phyloP scores from a whole-genome alignment of 176 grass and related monocot genomes.

The Phyllostachys edulis region DNA sequence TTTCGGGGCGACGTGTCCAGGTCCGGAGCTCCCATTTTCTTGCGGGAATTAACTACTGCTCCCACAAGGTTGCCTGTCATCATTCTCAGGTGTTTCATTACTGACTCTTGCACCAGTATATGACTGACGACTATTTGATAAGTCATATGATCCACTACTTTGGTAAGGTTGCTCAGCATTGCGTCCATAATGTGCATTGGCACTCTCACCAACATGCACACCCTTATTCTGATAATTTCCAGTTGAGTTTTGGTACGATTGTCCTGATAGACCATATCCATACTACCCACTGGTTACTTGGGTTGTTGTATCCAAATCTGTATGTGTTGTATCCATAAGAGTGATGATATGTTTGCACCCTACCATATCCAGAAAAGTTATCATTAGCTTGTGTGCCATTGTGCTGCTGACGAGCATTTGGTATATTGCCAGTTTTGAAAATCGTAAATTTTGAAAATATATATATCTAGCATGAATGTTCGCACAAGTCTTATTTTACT shows the following conservation, averaged over 20 bases:
- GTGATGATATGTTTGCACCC: not conserved
- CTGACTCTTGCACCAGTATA: conserved; percentile 26
- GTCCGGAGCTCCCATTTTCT: too few species aligned
- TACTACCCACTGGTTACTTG: conserved; percentile 33
- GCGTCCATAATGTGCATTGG: conserved; percentile 20
- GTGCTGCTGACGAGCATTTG: conserved; percentile 25
- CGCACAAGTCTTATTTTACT: too few species aligned
- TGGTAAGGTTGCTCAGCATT: conserved; percentile 37
- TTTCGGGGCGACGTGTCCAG: too few species aligned
- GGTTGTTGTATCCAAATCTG: conserved; percentile 29
- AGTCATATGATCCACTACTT: conserved; percentile 36
- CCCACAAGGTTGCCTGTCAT: conserved; percentile 31
- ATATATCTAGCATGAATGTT: too few species aligned
- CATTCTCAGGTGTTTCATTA: conserved; percentile 30
- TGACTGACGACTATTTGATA: conserved; percentile 29
- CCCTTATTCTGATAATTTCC: conserved; percentile 33
- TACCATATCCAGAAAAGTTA: conserved; percentile 20
- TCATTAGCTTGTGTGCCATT: conserved; percentile 27
- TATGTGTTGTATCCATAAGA: conserved; percentile 16
- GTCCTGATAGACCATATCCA: conserved; percentile 28
- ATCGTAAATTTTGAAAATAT: too few species aligned
- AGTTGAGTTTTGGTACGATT: conserved; percentile 25
- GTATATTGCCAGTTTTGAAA: too few species aligned
- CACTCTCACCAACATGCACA: conserved; percentile 17
- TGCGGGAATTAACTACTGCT: too few species aligned